Base-by-base conservation (phyloP, 495 filamentous ascomycete species). In the Aspergillus mulundensis region DNA sequence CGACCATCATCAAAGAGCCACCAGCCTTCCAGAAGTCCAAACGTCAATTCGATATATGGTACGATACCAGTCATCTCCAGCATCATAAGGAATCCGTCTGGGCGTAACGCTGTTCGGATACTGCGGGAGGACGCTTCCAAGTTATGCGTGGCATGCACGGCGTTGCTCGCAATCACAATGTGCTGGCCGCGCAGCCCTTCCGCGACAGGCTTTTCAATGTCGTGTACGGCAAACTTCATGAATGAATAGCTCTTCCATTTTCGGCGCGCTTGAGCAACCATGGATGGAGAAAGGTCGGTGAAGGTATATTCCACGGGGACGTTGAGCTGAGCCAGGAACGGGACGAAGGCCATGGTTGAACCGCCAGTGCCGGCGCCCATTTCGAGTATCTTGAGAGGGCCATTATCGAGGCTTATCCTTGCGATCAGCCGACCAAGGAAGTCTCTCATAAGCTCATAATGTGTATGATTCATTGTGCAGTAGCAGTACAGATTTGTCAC, bases 21-120 rank as follows among this genome's bases (percentile, higher is more conserved):
- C 80, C 80, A 83, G 1, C 79, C 78, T 21, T 80, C 73, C 0
- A 81, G 60, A 7, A 78, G 58, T 0, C 78, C 78, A 45, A 74
- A 80, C 19, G 74, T 61, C 14, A 81, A 20, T 46, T 83, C 77
- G 3, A 76, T 54, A 70, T 70, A 81, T 49, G 57, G 57, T 0
- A 74, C 14, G 0, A 36, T 30, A 38, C 47, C 30, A 3, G 73
- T 77, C 55, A 76, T 65, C 51, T 78, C 77, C 0, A 72, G 51
- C 25, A 77, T 36, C 19, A 65, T 50, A 0, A 76, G 44, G 36
- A 75, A 63, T 0, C 74, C 75, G 43, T 71, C 68, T 0, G 59
- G 57, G 0, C 68, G 64, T 7, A 78, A 45, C 7, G 67, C 28
- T 15, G 62, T 59, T 8, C 57, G 64, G 15, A 76, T 61, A 20